Base-by-base conservation (phyloP, 1,284 basidiomycete species). In the Moniliella sp. region DNA sequence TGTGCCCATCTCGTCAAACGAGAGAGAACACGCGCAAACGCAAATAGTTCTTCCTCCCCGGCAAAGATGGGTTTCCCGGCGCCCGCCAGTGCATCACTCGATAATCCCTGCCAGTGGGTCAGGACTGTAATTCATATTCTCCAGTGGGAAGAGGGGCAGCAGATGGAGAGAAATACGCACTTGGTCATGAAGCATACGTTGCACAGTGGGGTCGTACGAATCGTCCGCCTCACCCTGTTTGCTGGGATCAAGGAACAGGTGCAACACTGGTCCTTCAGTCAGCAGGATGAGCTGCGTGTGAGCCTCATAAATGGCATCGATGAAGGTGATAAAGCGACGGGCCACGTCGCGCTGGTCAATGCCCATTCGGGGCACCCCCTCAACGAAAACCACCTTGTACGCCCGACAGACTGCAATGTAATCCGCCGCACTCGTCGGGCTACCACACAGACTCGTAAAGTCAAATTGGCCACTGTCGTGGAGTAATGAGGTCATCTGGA, bases 291-390 rank as follows among this genome's bases (percentile, higher is more conserved):
- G 26, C 34, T 48, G 52, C 16, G 46, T 49, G 38, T 59, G 57
- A 39, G 43, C 46, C 39, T 59, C 56, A 38, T 59, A 59, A n/a
- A 49, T 46, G 69, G 78, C 80, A 65, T 97, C 88, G 52, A 97
- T 77, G 52, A 94, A 94, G 0, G 86, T 91, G 61, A 97, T 97
- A 60, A 97, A 94, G 38, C 91, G 68, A 38, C 88, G 68, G 4
- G 84, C 84, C 14, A 53, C 26, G 61, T 97, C 91, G 62, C 91
- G 83, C 61, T 76, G 72, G 36, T 73, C 69, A 43, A 94, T 60
- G 1, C 75, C 77, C 74, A 99, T 76, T 65, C 78, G 43, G 26
- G 80, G 82, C 14, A 97, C 72, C 46, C 80, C 75, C 25, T 75
- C 66, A 25, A 99, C 65, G 57, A 99, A 94, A 21, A 99, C 69